A percentile compares a stretch with the other conserved stretches of the same genome.
Conservation (phyloP, 495 filamentous ascomycete genomes). For the Pyronema omphalodes region DNA sequence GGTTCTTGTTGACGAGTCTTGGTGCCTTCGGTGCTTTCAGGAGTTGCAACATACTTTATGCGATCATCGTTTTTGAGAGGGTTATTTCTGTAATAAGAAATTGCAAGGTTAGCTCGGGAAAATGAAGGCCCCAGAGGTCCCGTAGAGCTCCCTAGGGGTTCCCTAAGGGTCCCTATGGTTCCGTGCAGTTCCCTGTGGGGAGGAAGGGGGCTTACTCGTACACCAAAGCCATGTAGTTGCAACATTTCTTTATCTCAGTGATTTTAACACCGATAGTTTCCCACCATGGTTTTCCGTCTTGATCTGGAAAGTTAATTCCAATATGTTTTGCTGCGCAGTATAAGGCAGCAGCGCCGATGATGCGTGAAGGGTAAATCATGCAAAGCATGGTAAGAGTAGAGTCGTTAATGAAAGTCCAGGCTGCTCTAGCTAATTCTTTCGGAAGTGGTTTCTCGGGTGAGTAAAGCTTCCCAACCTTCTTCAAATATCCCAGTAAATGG, state of each 20-base stretch:
- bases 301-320: conserved; percentile 50
- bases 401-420: conserved; percentile 89
- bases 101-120: neutral
- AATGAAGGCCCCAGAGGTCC: neutral
- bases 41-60: conserved; percentile 20
- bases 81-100: conserved; percentile 17
- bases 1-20: conserved; percentile 28
- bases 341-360: conserved; percentile 68
- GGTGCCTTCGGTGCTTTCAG: conserved; percentile 21
- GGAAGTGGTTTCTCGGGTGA: conserved; percentile 24
- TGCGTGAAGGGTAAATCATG: conserved; percentile 56
- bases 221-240: conserved; percentile 25
- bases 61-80: conserved; percentile 21
- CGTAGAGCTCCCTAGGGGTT: too few relatives aligned
- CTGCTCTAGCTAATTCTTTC: conserved; percentile 46
- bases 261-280: conserved; percentile 37
- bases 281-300: conserved; percentile 74
- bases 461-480: conserved; percentile 46
- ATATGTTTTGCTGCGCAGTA: conserved; percentile 64
- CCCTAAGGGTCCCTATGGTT: too few relatives aligned
- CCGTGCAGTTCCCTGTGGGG: too few relatives aligned
- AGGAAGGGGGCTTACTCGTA: conserved; percentile 19
- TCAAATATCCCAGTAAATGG: conserved; percentile 58
- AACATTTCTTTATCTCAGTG: conserved; percentile 24
- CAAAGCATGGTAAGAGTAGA: conserved; percentile 65